These are phyloP conservation scores for Neurospora discreta DNA, from an alignment of 495 filamentous ascomycete genomes.

Conservation along the genomic window DNA sequence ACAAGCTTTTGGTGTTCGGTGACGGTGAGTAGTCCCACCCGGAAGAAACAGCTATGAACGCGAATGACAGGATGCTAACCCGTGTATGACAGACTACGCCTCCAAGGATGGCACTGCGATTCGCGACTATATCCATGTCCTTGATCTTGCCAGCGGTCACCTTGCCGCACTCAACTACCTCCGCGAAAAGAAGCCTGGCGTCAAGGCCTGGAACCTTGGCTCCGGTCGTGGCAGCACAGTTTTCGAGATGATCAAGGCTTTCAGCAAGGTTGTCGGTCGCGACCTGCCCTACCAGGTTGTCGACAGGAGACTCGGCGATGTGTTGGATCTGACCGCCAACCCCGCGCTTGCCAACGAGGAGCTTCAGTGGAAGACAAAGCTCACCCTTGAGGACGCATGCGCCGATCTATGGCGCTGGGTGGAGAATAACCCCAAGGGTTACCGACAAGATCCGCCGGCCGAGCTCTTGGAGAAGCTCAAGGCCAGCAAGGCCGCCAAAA, in stretches of 20 bases:
- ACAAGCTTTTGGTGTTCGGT: conserved; percentile 90
- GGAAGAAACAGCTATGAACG: too few relatives aligned
- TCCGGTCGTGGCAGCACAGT: conserved; percentile 94
- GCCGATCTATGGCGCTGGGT: conserved; percentile 92
- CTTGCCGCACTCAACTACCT: conserved; percentile 88
- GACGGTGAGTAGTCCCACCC: conserved; percentile 50
- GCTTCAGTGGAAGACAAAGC: conserved; percentile 84
- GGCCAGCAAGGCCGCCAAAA: conserved; percentile 16
- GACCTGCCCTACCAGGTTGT: conserved; percentile 82
- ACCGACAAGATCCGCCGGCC: conserved; percentile 79
- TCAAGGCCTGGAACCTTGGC: conserved; percentile 93
- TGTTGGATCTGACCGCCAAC: conserved; percentile 89
- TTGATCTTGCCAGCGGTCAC: conserved; percentile 83
- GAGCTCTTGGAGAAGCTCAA: conserved; percentile 67
- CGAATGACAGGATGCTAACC: background rate
- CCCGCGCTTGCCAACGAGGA: conserved; percentile 77
- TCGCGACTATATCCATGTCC: conserved; percentile 70
- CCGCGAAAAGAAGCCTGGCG: conserved; percentile 76
- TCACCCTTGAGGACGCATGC: conserved; percentile 85
- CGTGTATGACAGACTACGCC: conserved; percentile 58
- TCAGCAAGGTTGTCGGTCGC: conserved; percentile 72
- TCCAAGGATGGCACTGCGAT: conserved; percentile 74
- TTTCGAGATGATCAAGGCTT: conserved; percentile 94
- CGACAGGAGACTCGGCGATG: conserved; percentile 74
- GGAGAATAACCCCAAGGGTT: conserved; percentile 90